Evolutionary conservation across 176 grass and related monocot genomes (phyloP).

Genomic region (Thinopyrum elongatum): DNA sequence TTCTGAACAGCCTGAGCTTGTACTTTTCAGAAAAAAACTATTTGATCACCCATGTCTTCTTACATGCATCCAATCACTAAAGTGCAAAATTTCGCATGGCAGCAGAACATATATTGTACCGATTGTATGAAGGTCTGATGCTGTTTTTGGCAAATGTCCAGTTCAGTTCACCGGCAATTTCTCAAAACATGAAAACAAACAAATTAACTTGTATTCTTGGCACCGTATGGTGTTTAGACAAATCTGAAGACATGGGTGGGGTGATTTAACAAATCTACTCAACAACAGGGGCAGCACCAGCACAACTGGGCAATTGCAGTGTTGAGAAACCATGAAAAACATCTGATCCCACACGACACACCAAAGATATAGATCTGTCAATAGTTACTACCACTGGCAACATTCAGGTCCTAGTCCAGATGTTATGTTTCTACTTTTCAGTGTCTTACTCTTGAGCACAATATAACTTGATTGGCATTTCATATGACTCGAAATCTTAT

Average conservation of each 20-base stretch:
- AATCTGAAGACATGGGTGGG: not conserved
- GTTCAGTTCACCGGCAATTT: not conserved
- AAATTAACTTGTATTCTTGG: not conserved
- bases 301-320: not conserved
- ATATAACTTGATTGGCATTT: not conserved
- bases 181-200: not conserved
- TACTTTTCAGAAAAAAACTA: not conserved
- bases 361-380: not conserved
- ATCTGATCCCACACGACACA: not conserved
- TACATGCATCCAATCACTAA: not conserved
- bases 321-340: not conserved
- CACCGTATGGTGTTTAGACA: not conserved
- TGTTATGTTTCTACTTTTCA: not conserved
- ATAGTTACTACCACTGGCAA: not conserved
- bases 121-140: not conserved
- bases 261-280: not conserved
- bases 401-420: not conserved
- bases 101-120: not conserved
- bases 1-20: not conserved
- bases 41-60: not conserved
- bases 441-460: not conserved
- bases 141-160: not conserved
- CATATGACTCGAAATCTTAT: not conserved
- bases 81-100: not conserved
- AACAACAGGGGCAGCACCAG: not conserved